Conservation (phyloP, 2,329 filamentous ascomycete genomes). For the Xylaria multiplex region DNA sequence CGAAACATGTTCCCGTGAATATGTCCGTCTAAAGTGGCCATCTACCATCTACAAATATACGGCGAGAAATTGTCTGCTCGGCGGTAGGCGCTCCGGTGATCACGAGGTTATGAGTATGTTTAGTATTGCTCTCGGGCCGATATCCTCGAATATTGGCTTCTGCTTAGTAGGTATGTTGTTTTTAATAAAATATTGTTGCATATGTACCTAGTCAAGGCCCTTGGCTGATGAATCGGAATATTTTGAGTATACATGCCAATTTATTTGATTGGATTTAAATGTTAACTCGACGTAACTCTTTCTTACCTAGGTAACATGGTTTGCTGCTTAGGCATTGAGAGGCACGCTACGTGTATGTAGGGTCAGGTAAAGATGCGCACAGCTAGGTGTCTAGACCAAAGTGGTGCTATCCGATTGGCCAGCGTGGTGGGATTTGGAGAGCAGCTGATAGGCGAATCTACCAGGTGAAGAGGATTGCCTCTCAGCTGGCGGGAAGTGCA, state of each 20-base stretch:
- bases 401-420: constrained; percentile 29
- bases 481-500: constrained; percentile 12
- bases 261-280: no score
- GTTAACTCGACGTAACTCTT: no score
- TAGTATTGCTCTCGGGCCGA: neutral
- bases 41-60: neutral
- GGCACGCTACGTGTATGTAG: no score
- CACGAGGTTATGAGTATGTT: neutral
- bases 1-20: constrained; percentile 11
- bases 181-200: no score
- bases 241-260: no score
- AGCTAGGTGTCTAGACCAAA: neutral
- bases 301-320: no score
- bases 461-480: neutral
- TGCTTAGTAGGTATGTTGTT: no score
- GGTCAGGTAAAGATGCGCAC: no score
- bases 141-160: no score
- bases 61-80: neutral
- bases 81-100: neutral
- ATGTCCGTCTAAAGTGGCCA: neutral
- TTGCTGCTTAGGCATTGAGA: no score
- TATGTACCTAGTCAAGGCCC: no score
- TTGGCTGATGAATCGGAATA: no score
- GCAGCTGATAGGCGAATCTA: neutral
- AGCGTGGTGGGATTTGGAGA: neutral